A percentile compares a stretch with the other conserved stretches of the same genome.
Conservation (phyloP, 1,284 basidiomycete genomes). For the Fistulina hepatica region DNA sequence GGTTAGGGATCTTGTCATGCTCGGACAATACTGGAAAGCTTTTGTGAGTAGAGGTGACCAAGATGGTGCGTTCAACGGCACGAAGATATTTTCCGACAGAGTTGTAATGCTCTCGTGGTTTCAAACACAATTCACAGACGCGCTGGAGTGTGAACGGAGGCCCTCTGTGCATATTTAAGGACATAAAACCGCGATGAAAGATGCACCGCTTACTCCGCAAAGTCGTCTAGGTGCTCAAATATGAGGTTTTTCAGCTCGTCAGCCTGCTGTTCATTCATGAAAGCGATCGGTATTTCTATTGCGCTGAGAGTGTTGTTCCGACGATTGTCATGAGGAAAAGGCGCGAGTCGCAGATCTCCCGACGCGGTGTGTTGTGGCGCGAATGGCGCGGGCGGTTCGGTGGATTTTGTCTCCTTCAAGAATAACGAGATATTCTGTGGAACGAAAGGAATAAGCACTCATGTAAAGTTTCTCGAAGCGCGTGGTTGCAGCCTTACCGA, state of each 20-base stretch:
- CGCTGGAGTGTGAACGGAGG: slow-evolving; percentile 92
- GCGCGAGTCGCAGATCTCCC: slow-evolving; percentile 69
- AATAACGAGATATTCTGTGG: slow-evolving; percentile 52
- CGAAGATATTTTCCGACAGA: slow-evolving; percentile 84
- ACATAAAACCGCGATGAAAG: slow-evolving; percentile 4
- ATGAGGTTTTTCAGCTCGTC: slow-evolving; percentile 48
- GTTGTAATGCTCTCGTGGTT: slow-evolving; percentile 65
- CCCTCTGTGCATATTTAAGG: slow-evolving; percentile 29
- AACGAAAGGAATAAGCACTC: slow-evolving; percentile 13
- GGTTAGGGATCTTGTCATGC: slow-evolving; percentile 28
- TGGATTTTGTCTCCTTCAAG: slow-evolving; percentile 33
- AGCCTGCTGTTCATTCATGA: slow-evolving; percentile 56
- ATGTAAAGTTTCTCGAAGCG: too few species aligned
- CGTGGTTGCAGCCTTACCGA: slow-evolving; percentile 32
- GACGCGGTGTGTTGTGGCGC: slow-evolving; percentile 32
- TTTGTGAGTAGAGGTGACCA: slow-evolving; percentile 75
- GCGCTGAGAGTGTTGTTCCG: slow-evolving; percentile 34
- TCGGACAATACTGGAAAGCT: slow-evolving; percentile 50
- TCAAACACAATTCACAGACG: slow-evolving; percentile 73
- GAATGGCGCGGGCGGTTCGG: slow-evolving; percentile 30
- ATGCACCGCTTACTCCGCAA: slow-evolving; percentile 53
- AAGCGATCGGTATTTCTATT: slow-evolving; percentile 41
- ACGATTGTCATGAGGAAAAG: slow-evolving; percentile 56
- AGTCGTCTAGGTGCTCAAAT: slow-evolving; percentile 60
- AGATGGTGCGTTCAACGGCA: slow-evolving; percentile 75